phyloP scores from a whole-genome alignment of 306 rosid species.

The Sphenostylis stenocarpa region DNA sequence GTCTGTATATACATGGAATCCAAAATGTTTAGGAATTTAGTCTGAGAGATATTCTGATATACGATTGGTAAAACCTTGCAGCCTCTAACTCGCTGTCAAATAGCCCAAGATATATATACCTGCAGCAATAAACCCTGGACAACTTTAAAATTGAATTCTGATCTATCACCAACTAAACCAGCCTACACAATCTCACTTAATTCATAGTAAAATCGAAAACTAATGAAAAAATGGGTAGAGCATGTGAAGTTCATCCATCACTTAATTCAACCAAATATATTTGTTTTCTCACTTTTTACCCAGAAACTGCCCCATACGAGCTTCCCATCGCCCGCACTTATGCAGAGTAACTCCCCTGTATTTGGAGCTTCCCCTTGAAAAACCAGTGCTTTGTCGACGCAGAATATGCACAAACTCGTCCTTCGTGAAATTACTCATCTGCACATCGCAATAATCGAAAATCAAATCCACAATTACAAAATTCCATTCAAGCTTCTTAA shows the following conservation, averaged over 20 bases:
- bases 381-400: constrained; percentile 92
- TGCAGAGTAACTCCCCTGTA: constrained; percentile 93
- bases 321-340: constrained; percentile 98
- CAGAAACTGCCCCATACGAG: constrained; percentile 96
- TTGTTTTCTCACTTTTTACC: constrained; percentile 71
- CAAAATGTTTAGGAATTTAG: constrained; percentile 17
- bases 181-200: background rate
- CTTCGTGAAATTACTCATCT: constrained; percentile 83
- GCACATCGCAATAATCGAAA: constrained; percentile 7
- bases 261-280: constrained; percentile 11
- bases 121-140: constrained; percentile 52
- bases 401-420: constrained; percentile 90
- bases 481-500: background rate
- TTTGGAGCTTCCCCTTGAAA: constrained; percentile 89
- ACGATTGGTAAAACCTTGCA: constrained; percentile 70
- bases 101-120: constrained; percentile 94
- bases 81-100: constrained; percentile 91
- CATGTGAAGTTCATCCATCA: background rate
- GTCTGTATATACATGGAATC: background rate
- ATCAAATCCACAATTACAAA: background rate
- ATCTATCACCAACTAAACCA: constrained; percentile 22
- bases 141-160: constrained; percentile 27
- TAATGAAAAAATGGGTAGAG: background rate
- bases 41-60: constrained; percentile 18
- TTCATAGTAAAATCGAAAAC: background rate